A percentile compares a stretch with the other conserved stretches of the same genome.
These are phyloP conservation scores for Coniochaeta pulveracea DNA, from an alignment of 2,329 filamentous ascomycete genomes.

Conservation along the genomic window DNA sequence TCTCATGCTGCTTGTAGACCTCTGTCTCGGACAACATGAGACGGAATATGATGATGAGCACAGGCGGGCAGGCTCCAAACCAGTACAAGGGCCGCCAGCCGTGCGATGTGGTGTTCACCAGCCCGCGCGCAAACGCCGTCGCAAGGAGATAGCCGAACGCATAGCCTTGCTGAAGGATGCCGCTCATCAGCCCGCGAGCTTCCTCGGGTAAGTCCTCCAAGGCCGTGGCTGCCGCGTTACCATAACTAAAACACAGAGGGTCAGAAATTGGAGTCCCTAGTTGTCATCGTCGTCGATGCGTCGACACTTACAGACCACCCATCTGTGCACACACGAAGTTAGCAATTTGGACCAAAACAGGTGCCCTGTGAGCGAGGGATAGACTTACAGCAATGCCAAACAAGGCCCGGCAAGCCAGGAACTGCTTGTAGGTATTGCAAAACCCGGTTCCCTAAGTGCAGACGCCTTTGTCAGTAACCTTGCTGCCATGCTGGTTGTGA, in stretches of 20 bases:
- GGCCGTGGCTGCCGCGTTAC: slow-evolving; percentile 68
- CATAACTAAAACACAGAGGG: no score
- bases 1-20: slow-evolving; percentile 56
- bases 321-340: slow-evolving; percentile 41
- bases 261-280: no score
- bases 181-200: slow-evolving; percentile 62
- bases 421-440: slow-evolving; percentile 54
- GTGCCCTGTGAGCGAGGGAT: neutral
- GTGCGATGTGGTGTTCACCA: slow-evolving; percentile 67
- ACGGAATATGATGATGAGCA: slow-evolving; percentile 71
- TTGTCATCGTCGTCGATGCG: no score
- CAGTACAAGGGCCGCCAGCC: slow-evolving; percentile 80
- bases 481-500: no score
- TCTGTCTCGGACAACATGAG: slow-evolving; percentile 70
- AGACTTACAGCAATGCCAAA: slow-evolving; percentile 52
- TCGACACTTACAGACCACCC: slow-evolving; percentile 69
- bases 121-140: slow-evolving; percentile 47
- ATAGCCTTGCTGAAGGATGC: slow-evolving; percentile 66
- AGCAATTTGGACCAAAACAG: no score
- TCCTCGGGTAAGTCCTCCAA: slow-evolving; percentile 62
- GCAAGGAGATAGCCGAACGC: slow-evolving; percentile 54
- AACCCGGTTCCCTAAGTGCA: slow-evolving; percentile 49
- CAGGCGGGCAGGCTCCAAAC: slow-evolving; percentile 74
- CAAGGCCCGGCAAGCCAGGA: slow-evolving; percentile 62
- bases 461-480: slow-evolving; percentile 1